These are phyloP conservation scores for Moelleriella libera DNA, from an alignment of 2,329 filamentous ascomycete species.

Conservation along the genomic window DNA sequence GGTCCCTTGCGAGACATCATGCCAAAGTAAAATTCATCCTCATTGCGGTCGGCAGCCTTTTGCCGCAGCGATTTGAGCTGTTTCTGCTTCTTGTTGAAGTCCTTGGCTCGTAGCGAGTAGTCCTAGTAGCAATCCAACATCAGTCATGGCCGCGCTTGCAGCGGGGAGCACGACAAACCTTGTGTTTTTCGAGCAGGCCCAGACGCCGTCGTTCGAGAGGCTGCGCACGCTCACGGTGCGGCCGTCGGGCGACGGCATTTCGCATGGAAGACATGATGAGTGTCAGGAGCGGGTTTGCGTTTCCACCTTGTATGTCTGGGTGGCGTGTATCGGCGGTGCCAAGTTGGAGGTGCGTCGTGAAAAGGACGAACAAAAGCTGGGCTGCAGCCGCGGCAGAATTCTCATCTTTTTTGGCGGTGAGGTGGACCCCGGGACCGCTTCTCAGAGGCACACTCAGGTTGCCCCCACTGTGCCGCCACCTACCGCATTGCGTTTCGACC, in stretches of 20 bases:
- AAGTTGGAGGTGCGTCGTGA: neutral
- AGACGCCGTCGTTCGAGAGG: slow-evolving; percentile 71
- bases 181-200: slow-evolving; percentile 92
- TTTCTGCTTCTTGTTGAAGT: slow-evolving; percentile 52
- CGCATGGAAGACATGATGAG: slow-evolving; percentile 40
- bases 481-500: no score
- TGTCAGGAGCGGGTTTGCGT: neutral
- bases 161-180: slow-evolving; percentile 32
- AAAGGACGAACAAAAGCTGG: neutral
- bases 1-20: slow-evolving; percentile 51
- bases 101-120: slow-evolving; percentile 49
- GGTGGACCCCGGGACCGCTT: neutral
- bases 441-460: neutral
- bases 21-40: slow-evolving; percentile 61
- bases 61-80: slow-evolving; percentile 43
- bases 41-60: slow-evolving; percentile 52
- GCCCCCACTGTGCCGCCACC: no score
- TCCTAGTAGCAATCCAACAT: slow-evolving; percentile 24
- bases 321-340: neutral
- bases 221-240: slow-evolving; percentile 83
- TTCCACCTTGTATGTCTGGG: neutral
- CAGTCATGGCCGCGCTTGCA: neutral
- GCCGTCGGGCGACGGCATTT: slow-evolving; percentile 61
- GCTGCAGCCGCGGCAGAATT: slow-evolving; percentile 17
- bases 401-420: slow-evolving; percentile 23